phyloP scores from a whole-genome alignment of 768 basidiomycete species.

The Auriscalpium vulgare region DNA sequence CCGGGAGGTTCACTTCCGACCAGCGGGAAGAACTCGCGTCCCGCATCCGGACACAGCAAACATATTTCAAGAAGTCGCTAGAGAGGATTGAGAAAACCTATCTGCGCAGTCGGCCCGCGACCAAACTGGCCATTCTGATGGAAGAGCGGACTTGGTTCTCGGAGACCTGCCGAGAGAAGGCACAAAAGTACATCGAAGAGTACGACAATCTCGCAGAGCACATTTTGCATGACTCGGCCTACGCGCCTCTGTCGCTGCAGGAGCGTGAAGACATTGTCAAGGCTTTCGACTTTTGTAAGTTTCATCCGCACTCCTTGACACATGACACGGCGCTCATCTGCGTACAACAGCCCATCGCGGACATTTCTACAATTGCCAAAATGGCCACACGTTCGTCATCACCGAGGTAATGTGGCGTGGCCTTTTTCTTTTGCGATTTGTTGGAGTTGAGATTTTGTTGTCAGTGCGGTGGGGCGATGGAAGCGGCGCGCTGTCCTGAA shows the following conservation, averaged over 20 bases:
- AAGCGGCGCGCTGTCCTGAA: conserved; percentile 44
- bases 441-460: not conserved
- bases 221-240: conserved; percentile 12
- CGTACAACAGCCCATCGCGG: conserved; percentile 19
- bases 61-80: not conserved
- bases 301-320: not conserved
- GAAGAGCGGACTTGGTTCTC: conserved; percentile 20
- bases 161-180: conserved; percentile 18
- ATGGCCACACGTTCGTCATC: conserved; percentile 59
- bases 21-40: not conserved
- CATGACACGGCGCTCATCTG: not conserved
- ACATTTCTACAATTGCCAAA: conserved; percentile 30
- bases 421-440: not conserved
- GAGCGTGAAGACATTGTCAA: conserved; percentile 21
- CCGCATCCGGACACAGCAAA: conserved; percentile 1
- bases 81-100: conserved; percentile 8
- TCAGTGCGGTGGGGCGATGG: conserved; percentile 54
- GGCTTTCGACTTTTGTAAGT: conserved; percentile 21
- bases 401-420: conserved; percentile 31
- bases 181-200: conserved; percentile 15
- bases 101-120: conserved; percentile 16
- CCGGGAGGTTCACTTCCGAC: not conserved
- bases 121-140: conserved; percentile 6
- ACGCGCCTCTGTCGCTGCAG: conserved; percentile 18
- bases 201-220: conserved; percentile 15